Evolutionary conservation across 2,329 filamentous ascomycete species (phyloP).

Genomic region (Penicillium sp.): DNA sequence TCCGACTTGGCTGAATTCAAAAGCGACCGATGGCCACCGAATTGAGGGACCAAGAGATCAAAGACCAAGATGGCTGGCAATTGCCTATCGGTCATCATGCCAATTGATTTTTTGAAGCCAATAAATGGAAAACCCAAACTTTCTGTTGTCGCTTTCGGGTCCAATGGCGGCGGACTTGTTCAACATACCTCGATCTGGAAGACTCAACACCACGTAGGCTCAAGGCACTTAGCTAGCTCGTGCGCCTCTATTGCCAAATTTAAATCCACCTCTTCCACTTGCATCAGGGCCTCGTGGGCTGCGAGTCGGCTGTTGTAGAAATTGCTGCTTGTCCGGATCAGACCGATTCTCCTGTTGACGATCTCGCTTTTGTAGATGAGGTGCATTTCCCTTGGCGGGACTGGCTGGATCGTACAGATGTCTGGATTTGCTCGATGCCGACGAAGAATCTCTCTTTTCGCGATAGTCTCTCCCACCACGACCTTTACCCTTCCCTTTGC

Average conservation of each 20-base stretch:
- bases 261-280: slow-evolving; percentile 70
- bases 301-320: slow-evolving; percentile 58
- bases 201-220: slow-evolving; percentile 1
- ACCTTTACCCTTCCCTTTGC: slow-evolving; percentile 44
- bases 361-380: slow-evolving; percentile 43
- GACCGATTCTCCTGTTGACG: slow-evolving; percentile 35
- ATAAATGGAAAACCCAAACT: too few species aligned
- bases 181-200: too few species aligned
- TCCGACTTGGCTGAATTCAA: too few species aligned
- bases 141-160: too few species aligned
- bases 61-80: too few species aligned
- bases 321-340: slow-evolving; percentile 31
- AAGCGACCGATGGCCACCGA: too few species aligned
- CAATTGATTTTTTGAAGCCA: too few species aligned
- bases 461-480: slow-evolving; percentile 45
- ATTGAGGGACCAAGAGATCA: too few species aligned
- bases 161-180: too few species aligned
- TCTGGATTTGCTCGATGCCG: slow-evolving; percentile 35
- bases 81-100: too few species aligned
- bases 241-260: slow-evolving; percentile 63
- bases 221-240: slow-evolving; percentile 28
- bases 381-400: slow-evolving; percentile 56
- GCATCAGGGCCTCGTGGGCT: slow-evolving; percentile 72
- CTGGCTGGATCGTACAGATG: slow-evolving; percentile 77
- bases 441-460: slow-evolving; percentile 41